Base-by-base conservation (phyloP, 495 filamentous ascomycete species). In the Penicillium canescens region DNA sequence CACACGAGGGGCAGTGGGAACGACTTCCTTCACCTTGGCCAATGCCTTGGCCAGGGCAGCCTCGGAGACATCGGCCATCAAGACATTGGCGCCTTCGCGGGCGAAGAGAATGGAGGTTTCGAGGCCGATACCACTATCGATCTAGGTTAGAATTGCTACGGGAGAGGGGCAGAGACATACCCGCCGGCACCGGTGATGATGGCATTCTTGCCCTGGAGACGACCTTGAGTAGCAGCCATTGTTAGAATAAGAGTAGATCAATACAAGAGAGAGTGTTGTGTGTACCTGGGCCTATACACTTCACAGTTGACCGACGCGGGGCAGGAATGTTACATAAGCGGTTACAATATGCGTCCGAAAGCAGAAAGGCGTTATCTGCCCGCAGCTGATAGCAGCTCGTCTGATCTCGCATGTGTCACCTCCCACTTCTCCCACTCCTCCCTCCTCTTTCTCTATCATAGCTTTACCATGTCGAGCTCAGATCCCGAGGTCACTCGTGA, bases 71-170 rank as follows among this genome's bases (percentile, higher is more conserved):
- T 98, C 93, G 50, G 87, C 79, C 83, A 97, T 83, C 18, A 98
- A 70, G 35, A 97, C 87, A 24, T 80, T 85, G 63, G 90, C 93
- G 50, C 92, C 93, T 74, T 98, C 92, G 55, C 87, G 86, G 42
- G 85, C 86, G 63, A 98, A 94, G 45, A 97, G 88, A 58, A 97
- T 90, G 34, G 82, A 82, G 9, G 93, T 97, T 72, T 97, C 92
- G 33, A 98, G 88, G 52, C 93, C 93, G 57, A 98, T 98, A 53
- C 94, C 94, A 52, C 92, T 96, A 55, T 42, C 12, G 23, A 6
- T 54, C 34, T 24, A 18, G 33, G 20, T 31, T 7, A 46, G 33
- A 42, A 55, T 50, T 41, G 31, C 2, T 14, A 20, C 54, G 13
- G 10, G 37, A 8, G 6, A 41, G 18, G 38, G 11, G 18, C 14